Base-by-base conservation (phyloP, 306 rosid genomes). In the Hylodesmum podocarpum region DNA sequence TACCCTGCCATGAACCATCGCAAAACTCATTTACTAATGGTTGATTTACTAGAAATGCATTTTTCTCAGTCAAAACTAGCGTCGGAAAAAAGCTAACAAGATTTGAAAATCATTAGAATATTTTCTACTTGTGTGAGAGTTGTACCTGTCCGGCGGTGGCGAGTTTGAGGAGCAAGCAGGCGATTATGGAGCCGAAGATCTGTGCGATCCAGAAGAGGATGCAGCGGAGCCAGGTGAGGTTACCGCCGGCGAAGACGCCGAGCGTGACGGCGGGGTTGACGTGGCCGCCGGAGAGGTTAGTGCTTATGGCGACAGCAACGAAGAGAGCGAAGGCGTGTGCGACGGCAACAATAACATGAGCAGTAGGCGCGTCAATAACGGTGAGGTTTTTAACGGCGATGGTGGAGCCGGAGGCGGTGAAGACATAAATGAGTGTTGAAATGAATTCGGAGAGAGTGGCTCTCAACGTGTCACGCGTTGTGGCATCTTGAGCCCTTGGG, bases 261-360 rank as follows among this genome's bases (percentile, higher is more conserved):
- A 91, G 87, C 28, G 93, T 82, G 67, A 90, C 90, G 5, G 93
- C 93, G 4, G 96, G 93, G 87, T 88, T 91, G 65, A 87, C 88
- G 64, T 88, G 89, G 46, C 93, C 91, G 16, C 91, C 86, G 41
- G 86, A 82, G 74, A 82, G 69, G 63, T 80, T 88, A 13, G 86
- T 78, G 3, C 57, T 24, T 22, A 84, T 63, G 40, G 88, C 6
- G 47, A 91, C 96, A 0, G 86, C 96, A 3, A 77, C 90, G n/a
- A 86, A 80, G 4, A 88, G 89, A 9, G 66, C 86, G 39, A 91
- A 85, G 4, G 77, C 93, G 49, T 88, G 85, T 12, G 91, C 91
- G 4, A 91, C 1, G 1, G 91, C 66, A 0, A 83, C 86, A 0
- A 81, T 14, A 13, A 86, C 6, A 14, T 86, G 88, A 9, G 82